Evolutionary conservation across 139 green algal genomes (phyloP).

Genomic region (Chlamydomonas schloesseri): DNA sequence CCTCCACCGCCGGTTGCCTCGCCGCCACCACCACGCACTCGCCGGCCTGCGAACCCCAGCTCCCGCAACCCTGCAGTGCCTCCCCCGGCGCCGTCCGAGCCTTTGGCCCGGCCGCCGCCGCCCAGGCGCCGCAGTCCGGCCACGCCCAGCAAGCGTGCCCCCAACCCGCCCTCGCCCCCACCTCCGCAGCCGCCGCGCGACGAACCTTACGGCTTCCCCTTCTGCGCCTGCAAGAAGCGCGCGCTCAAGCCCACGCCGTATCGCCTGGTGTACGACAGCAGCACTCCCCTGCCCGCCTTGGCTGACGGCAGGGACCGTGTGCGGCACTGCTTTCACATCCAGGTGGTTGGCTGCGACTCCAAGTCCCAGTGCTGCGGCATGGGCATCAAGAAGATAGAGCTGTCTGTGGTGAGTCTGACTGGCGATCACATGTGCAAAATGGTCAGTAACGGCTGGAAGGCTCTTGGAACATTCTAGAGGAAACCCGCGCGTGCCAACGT

Average conservation of each 20-base stretch:
- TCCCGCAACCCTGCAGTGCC: too few species aligned
- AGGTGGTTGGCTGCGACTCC: slow-evolving; percentile 2
- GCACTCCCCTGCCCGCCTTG: background rate
- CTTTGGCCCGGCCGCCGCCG: too few species aligned
- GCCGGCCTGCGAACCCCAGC: too few species aligned
- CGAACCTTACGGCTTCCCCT: background rate
- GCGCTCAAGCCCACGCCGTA: background rate
- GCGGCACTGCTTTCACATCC: slow-evolving; percentile 5
- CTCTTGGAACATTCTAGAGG: too few species aligned
- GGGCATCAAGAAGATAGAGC: slow-evolving; percentile 19
- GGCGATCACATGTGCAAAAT: too few species aligned
- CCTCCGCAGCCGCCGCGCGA: background rate
- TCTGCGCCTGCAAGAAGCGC: slow-evolving; percentile 11
- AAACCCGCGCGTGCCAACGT: too few species aligned
- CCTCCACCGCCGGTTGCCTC: background rate
- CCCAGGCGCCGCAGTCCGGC: too few species aligned
- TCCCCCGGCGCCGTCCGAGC: too few species aligned
- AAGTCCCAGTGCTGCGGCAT: background rate
- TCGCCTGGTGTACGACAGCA: background rate
- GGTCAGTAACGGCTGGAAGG: too few species aligned
- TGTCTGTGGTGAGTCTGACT: background rate
- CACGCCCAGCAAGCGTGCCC: background rate
- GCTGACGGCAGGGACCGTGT: slow-evolving; percentile 9
- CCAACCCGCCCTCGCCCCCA: background rate
- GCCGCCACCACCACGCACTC: background rate